Base-by-base conservation (phyloP, 2,329 filamentous ascomycete genomes). In the Diatrype stigma region DNA sequence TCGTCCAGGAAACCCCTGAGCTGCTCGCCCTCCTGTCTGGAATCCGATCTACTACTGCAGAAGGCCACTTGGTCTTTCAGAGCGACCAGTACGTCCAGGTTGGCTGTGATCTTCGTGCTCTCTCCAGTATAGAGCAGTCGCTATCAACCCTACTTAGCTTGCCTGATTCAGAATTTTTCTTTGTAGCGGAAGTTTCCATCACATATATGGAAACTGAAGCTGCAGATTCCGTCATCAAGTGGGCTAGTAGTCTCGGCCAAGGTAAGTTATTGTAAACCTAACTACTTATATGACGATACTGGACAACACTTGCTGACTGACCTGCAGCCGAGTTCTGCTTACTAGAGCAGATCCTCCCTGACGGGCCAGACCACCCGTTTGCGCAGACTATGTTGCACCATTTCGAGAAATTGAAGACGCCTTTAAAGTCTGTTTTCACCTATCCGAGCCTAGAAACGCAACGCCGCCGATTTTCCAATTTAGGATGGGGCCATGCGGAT, bases 131-230 rank as follows among this genome's bases (percentile, higher is more conserved):
- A 10, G 74, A 85, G 51, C 63, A 72, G 6, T 74, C 82, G 3
- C 70, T 96, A 22, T 76, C 77, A 17, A 70, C 70, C 11, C 75
- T 86, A 42, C 65, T 90, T 2, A 73, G 85, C 37, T 65, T 86
- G 16, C 65, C 77, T 1, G 72, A 80, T 7, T 83, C 80, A 52
- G 75, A 79, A 2, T 79, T 96, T 2, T 73, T 96, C 22, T 96
- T 94, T 61, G 80, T 91, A 23, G 91, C 91, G 1, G 93, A 97
- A 69, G 91, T 96, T 14, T 95, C 91, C 3, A 82, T 96, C 38
- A 94, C 90, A 1, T 96, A 96, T 62, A 95, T 96, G 89, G 84
- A 90, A 50, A 81, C 83, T 2, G 67, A 79, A 21, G 84, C 83
- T 38, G 85, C 90, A 6, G 86, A 96, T 71, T 75, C 79, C 16